Evolutionary conservation across 768 basidiomycete species (phyloP).

Genomic region (Calocybe gangraenosa): DNA sequence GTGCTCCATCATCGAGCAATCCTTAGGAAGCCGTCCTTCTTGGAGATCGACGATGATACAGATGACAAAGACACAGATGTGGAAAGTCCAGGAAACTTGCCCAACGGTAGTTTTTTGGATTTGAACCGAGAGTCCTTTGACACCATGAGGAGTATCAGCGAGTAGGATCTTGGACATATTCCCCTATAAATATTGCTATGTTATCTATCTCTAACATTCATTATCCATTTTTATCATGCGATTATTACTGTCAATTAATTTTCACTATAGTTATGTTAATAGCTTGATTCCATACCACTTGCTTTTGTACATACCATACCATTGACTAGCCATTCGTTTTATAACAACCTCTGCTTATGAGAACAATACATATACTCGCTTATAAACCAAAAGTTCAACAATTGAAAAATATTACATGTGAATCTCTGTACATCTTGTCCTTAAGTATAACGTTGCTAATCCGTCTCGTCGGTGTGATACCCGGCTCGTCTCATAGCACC

Average conservation of each 20-base stretch:
- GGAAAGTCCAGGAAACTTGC: conserved; percentile 18
- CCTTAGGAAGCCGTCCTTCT: conserved; percentile 67
- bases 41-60: conserved; percentile 59
- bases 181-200: conserved; percentile 2
- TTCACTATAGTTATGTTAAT: conserved; percentile 14
- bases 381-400: conserved; percentile 7
- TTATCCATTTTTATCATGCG: conserved; percentile 12
- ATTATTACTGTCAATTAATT: conserved; percentile 13
- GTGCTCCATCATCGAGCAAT: conserved; percentile 46
- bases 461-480: conserved; percentile 85
- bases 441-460: conserved; percentile 35
- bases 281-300: conserved; percentile 1
- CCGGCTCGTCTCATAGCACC: conserved; percentile 87
- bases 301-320: conserved; percentile 4
- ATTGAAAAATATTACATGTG: conserved; percentile 14
- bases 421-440: conserved; percentile 11
- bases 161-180: conserved; percentile 12
- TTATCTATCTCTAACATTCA: conserved; percentile 7
- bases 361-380: conserved; percentile 19
- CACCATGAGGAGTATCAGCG: conserved; percentile 30
- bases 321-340: background rate
- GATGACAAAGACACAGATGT: conserved; percentile 28
- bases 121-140: conserved; percentile 51
- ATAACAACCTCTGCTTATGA: background rate
- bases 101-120: conserved; percentile 45